A percentile compares a stretch with the other conserved stretches of the same genome.
Evolutionary conservation across 129 eudicot genomes (phyloP).

Genomic region (Rutidosis leptorrhynchoides): DNA sequence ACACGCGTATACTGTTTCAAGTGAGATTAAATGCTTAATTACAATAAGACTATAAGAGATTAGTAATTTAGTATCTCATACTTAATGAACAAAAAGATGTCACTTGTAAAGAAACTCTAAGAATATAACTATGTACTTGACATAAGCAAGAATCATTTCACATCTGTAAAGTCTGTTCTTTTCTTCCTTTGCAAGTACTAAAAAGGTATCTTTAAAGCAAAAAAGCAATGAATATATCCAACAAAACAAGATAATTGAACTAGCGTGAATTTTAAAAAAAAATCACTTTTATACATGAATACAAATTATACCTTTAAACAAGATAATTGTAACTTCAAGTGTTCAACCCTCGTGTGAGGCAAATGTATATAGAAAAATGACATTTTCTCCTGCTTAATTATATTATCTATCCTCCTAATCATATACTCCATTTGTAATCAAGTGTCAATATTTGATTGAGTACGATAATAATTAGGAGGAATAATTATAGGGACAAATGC

Average conservation of each 20-base stretch:
- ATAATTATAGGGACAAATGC: no score
- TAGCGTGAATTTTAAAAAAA: no score
- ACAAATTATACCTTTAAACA: no score
- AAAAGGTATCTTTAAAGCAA: constrained; percentile 14
- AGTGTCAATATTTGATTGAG: no score
- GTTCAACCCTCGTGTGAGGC: no score
- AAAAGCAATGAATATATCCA: constrained; percentile 13
- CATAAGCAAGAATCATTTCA: constrained; percentile 25
- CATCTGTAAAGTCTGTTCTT: constrained; percentile 28
- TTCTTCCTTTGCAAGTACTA: constrained; percentile 31
- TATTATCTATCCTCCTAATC: no score
- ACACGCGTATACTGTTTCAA: constrained; percentile 60
- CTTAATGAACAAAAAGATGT: not conserved
- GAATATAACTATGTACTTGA: constrained; percentile 1
- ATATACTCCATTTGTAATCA: no score
- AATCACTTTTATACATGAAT: no score
- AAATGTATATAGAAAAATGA: no score
- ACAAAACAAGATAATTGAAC: not conserved
- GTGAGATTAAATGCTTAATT: not conserved
- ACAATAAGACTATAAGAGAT: not conserved
- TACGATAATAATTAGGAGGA: no score
- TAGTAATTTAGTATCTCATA: not conserved
- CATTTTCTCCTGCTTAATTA: no score
- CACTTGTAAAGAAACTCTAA: not conserved
- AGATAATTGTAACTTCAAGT: no score